These are phyloP conservation scores for Domatiomyces catenatus DNA, from an alignment of 2,329 filamentous ascomycete genomes.

Conservation along the genomic window DNA sequence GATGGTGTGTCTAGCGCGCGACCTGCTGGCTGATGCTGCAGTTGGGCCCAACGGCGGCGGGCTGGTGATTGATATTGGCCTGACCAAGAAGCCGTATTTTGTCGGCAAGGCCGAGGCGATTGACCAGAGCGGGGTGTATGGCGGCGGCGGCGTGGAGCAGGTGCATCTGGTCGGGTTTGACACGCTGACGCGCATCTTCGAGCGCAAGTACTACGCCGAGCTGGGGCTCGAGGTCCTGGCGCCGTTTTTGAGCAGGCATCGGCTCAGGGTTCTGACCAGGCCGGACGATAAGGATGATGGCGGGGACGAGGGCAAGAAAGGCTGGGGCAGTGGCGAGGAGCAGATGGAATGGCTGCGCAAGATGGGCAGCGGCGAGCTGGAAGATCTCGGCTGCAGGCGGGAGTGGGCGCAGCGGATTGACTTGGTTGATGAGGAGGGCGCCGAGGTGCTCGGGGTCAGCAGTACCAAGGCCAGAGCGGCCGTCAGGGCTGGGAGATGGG, in stretches of 20 bases:
- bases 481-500: conserved; percentile 17
- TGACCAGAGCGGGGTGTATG: conserved; percentile 24
- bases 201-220: conserved; percentile 33
- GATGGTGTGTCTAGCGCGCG: conserved; percentile 33
- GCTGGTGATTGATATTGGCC: conserved; percentile 29
- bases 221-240: conserved; percentile 28
- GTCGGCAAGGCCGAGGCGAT: conserved; percentile 33
- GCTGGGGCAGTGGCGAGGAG: conserved; percentile 18
- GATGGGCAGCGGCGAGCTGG: conserved; percentile 19
- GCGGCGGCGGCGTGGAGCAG: conserved; percentile 22
- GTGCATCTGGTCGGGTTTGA: conserved; percentile 35
- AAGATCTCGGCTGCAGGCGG: conserved; percentile 24
- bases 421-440: conserved; percentile 25
- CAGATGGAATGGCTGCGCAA: conserved; percentile 25
- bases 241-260: conserved; percentile 29
- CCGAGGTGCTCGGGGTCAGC: conserved; percentile 23
- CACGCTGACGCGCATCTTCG: conserved; percentile 34
- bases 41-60: neutral
- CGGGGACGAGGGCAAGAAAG: neutral
- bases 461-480: conserved; percentile 29
- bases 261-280: conserved; percentile 29
- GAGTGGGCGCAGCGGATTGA: conserved; percentile 31
- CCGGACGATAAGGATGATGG: conserved; percentile 24
- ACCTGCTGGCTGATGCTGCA: conserved; percentile 20
- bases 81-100: conserved; percentile 35